A percentile compares a stretch with the other conserved stretches of the same genome.
Conservation (phyloP, 2,329 filamentous ascomycete species). For the Aspergillus viridinutans region DNA sequence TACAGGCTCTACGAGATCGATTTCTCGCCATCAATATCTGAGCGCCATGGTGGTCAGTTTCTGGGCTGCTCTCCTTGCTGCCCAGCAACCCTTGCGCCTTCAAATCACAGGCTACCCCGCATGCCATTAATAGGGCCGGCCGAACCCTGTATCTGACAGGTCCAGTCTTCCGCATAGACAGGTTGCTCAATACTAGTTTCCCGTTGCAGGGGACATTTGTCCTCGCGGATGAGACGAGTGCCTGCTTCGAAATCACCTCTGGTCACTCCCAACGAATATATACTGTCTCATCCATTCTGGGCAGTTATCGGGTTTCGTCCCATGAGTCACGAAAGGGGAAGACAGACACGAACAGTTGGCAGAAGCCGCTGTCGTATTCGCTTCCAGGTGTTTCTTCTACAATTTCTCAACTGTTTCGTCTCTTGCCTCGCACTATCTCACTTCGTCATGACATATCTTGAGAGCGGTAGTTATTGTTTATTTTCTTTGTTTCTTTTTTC, state of each 20-base stretch:
- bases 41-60: slow-evolving; percentile 8
- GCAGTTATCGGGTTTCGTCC: not conserved
- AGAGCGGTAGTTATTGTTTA: not conserved
- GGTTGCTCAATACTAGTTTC: not conserved
- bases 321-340: not conserved
- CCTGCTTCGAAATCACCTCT: not conserved
- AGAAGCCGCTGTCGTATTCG: not conserved
- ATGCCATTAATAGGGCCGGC: slow-evolving; percentile 1
- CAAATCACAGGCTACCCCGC: slow-evolving; percentile 6
- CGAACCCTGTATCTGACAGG: slow-evolving; percentile 7
- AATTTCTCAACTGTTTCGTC: not conserved
- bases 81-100: slow-evolving; percentile 6
- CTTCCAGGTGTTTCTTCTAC: not conserved
- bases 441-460: slow-evolving; percentile 1
- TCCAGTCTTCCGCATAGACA: slow-evolving; percentile 1
- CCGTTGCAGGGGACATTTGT: slow-evolving; percentile 4
- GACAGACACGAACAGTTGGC: not conserved
- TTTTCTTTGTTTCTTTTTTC: not conserved
- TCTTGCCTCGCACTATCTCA: not conserved
- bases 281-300: not conserved
- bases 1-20: slow-evolving; percentile 7
- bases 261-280: not conserved
- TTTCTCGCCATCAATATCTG: slow-evolving; percentile 8
- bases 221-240: not conserved
- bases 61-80: slow-evolving; percentile 5